These are phyloP conservation scores for Polyporus arcularius DNA, from an alignment of 768 basidiomycete genomes.

Conservation along the genomic window DNA sequence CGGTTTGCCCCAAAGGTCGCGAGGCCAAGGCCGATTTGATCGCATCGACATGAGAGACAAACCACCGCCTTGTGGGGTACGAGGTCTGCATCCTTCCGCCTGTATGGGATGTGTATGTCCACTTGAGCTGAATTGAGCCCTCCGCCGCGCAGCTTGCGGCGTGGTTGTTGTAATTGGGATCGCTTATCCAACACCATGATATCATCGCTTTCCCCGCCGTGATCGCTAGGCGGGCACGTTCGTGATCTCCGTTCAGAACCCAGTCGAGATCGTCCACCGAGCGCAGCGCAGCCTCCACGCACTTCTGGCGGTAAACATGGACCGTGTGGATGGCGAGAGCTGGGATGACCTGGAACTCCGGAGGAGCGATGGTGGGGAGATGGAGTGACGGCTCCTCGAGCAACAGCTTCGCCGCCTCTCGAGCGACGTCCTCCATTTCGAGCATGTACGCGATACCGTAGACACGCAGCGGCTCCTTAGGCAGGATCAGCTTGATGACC, in stretches of 20 bases:
- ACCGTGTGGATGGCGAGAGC: background rate
- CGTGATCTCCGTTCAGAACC: background rate
- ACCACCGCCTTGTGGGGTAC: too few relatives aligned
- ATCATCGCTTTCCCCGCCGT: too few relatives aligned
- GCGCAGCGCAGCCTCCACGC: background rate
- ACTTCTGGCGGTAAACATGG: background rate
- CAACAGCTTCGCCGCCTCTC: conserved; percentile 1
- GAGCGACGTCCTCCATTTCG: background rate
- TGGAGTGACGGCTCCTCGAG: background rate
- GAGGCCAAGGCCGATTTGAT: background rate
- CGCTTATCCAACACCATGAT: too few relatives aligned
- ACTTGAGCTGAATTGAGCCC: too few relatives aligned
- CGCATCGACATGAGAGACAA: too few relatives aligned
- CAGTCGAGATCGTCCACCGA: background rate
- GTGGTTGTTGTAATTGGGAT: too few relatives aligned
- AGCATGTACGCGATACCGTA: conserved; percentile 16
- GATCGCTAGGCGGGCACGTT: background rate
- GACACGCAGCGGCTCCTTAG: conserved; percentile 7
- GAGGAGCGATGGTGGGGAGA: background rate
- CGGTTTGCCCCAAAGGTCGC: background rate
- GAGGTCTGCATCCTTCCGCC: too few relatives aligned
- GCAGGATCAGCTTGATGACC: background rate
- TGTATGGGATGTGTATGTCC: too few relatives aligned
- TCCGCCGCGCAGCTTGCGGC: too few relatives aligned
- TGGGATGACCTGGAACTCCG: background rate